phyloP scores from a whole-genome alignment of 768 basidiomycete genomes.

The Podaxis mareebaensis region DNA sequence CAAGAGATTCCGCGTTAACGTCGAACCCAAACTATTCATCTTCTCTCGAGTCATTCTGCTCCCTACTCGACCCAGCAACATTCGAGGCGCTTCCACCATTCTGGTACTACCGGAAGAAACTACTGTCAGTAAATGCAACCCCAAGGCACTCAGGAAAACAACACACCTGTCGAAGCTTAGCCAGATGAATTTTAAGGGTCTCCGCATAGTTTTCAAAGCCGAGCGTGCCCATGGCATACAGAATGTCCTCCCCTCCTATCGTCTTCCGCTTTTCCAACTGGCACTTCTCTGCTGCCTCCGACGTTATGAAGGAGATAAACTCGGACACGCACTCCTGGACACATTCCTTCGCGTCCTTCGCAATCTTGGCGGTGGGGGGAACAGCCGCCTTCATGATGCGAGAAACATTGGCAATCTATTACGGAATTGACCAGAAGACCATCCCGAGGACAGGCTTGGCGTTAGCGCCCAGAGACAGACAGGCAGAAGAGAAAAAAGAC shows the following conservation, averaged over 20 bases:
- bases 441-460: background rate
- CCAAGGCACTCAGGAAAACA: background rate
- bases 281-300: slow-evolving; percentile 94
- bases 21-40: background rate
- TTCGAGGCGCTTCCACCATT: background rate
- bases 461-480: no score
- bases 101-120: slow-evolving; percentile 5
- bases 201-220: slow-evolving; percentile 96
- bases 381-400: slow-evolving; percentile 95
- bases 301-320: slow-evolving; percentile 97
- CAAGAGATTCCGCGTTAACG: no score
- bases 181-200: slow-evolving; percentile 88
- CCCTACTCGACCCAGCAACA: slow-evolving; percentile 3
- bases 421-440: background rate
- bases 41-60: slow-evolving; percentile 4
- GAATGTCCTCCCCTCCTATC: slow-evolving; percentile 95
- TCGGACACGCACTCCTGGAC: slow-evolving; percentile 98
- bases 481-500: slow-evolving; percentile 24
- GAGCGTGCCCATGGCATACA: slow-evolving; percentile 90
- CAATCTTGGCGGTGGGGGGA: slow-evolving; percentile 90
- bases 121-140: background rate
- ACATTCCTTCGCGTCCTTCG: slow-evolving; percentile 98
- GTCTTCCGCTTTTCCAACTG: slow-evolving; percentile 96
- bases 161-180: slow-evolving; percentile 81
- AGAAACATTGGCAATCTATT: slow-evolving; percentile 94